These are phyloP conservation scores for Saposhnikovia divaricata DNA, from an alignment of 129 eudicot genomes.

Conservation along the genomic window DNA sequence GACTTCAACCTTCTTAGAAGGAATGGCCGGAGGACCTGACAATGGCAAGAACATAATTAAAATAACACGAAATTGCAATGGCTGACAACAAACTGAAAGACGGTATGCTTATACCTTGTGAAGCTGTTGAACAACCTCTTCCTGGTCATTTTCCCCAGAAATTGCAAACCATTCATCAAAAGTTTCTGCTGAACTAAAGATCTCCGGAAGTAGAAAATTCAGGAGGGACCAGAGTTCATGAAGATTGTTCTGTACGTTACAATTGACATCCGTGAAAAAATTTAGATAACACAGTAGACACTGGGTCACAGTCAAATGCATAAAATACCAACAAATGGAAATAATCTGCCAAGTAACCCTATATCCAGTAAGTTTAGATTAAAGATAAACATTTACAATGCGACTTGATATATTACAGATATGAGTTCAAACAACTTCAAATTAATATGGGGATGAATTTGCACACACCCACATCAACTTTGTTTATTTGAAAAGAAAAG, in stretches of 20 bases:
- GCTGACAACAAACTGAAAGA: neutral
- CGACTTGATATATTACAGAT: neutral
- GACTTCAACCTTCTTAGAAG: conserved; percentile 92
- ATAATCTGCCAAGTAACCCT: neutral
- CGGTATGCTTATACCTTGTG: conserved; percentile 58
- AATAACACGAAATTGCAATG: neutral
- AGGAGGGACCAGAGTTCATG: conserved; percentile 97
- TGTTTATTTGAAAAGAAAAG: too few relatives aligned
- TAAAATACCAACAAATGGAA: neutral
- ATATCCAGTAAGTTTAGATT: neutral
- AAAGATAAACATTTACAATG: neutral
- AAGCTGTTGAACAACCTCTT: conserved; percentile 97
- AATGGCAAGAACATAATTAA: neutral
- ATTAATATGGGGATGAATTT: neutral
- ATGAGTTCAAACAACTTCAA: neutral
- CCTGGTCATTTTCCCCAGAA: conserved; percentile 94
- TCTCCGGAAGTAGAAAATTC: conserved; percentile 95
- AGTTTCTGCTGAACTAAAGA: conserved; percentile 94
- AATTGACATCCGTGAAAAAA: neutral
- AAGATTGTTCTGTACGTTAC: conserved; percentile 71
- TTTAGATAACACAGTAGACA: neutral
- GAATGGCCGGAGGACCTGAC: conserved; percentile 83
- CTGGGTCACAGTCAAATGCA: neutral
- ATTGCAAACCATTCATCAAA: conserved; percentile 98
- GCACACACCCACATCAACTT: conserved; percentile 3